Evolutionary conservation across 2,329 filamentous ascomycete species (phyloP), one percentile per base, ranked within the genome.

Genomic region (Xylariaceae sp.): DNA sequence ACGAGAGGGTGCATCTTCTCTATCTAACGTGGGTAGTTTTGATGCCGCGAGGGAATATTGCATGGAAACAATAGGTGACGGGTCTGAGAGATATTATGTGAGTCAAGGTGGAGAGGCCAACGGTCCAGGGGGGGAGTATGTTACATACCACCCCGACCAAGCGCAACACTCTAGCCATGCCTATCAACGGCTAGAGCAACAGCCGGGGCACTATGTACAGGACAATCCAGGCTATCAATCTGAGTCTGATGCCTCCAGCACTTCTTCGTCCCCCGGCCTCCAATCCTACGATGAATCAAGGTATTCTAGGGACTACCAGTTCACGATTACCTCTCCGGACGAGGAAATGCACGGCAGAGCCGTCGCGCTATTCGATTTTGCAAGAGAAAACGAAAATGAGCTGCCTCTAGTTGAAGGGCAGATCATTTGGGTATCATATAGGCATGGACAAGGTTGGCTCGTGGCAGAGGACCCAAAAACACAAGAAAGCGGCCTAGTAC

Each of bases 321-420:
- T 97, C 72, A 96, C 91, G 18, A 96, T 96, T 65, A 93, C 91
- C 16, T 96, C 91, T 14, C 92, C 93, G 4, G 95, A 98, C 72
- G 93, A 98, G 75, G 92, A 98, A 73, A 97, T 97, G 85, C 93
- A 97, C 70, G 95, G 95, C 47, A 96, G 96, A 71, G 93, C 92
- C 10, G 91, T 99, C 23, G 95, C 95, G 6, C 80, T 99, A 20
- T 99, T 96, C 71, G 93, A 97, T 71, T 99, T 99, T 75, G 88
- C 88, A 65, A 85, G 93, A 29, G 93, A 98, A 74, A 97, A 98
- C 71, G 92, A 97, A 72, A 99, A 98, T 70, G 95, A 99, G 74
- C 78, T 99, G 54, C 91, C 92, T 3, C 78, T 99, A 45, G 87
- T 91, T 0, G 95, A 99, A 75, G 95, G 95, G 5, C 95, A 99